These are phyloP conservation scores for Cicer judaicum DNA, from an alignment of 306 rosid genomes.

Conservation along the genomic window DNA sequence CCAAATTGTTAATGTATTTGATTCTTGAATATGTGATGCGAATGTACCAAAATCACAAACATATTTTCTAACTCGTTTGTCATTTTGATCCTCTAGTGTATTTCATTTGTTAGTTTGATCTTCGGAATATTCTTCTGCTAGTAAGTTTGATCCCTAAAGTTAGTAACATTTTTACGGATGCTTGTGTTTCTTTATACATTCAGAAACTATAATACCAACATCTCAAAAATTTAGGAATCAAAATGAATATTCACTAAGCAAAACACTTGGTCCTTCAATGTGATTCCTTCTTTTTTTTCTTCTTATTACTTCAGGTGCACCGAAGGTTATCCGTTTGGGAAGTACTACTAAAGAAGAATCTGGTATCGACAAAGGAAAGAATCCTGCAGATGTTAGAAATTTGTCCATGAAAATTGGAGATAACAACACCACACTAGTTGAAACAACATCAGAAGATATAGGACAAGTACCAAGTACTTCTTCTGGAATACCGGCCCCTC, in stretches of 20 bases:
- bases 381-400: slow-evolving; percentile 36
- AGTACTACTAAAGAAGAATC: slow-evolving; percentile 47
- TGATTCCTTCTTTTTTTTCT: slow-evolving; percentile 2
- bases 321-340: slow-evolving; percentile 54
- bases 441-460: slow-evolving; percentile 47
- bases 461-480: slow-evolving; percentile 52
- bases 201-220: not conserved
- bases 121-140: not conserved
- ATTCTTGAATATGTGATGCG: no score
- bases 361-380: slow-evolving; percentile 37
- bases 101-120: not conserved
- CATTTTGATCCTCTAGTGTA: not conserved
- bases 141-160: no score
- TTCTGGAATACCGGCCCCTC: slow-evolving; percentile 54
- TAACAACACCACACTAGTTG: slow-evolving; percentile 40
- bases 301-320: slow-evolving; percentile 52
- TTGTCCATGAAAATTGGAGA: slow-evolving; percentile 49
- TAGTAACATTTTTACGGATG: no score
- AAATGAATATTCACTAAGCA: not conserved
- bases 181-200: not conserved
- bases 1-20: no score
- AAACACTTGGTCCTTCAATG: slow-evolving; percentile 33
- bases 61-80: not conserved
- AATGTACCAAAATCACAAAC: no score
- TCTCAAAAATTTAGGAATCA: not conserved